phyloP scores from a whole-genome alignment of 2,329 filamentous ascomycete species.

The Phialophora verrucosa region DNA sequence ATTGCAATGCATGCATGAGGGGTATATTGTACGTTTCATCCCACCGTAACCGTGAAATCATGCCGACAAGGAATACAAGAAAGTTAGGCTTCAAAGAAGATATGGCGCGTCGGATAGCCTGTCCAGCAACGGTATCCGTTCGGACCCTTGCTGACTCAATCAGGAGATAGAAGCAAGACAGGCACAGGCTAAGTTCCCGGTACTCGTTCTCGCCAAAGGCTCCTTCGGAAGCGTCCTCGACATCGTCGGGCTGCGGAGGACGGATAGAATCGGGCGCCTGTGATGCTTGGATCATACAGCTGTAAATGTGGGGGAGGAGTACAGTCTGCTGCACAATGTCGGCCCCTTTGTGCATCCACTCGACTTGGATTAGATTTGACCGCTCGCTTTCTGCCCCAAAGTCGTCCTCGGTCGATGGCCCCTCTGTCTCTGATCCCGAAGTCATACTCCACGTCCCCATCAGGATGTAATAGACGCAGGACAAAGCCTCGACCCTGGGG shows the following conservation, averaged over 20 bases:
- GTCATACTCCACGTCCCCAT: conserved; percentile 74
- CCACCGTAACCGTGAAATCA: conserved; percentile 63
- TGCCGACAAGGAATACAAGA: conserved; percentile 36
- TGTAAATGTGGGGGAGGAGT: conserved; percentile 46
- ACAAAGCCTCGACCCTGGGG: conserved; percentile 53
- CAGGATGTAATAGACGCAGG: conserved; percentile 59
- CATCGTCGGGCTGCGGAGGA: conserved; percentile 12
- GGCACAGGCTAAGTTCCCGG: conserved; percentile 37
- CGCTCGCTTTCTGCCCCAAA: conserved; percentile 50
- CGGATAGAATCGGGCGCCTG: conserved; percentile 41
- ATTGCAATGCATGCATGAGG: conserved; percentile 74
- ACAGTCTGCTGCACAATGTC: conserved; percentile 46
- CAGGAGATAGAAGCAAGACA: conserved; percentile 39
- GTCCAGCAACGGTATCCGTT: conserved; percentile 22
- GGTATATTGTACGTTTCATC: conserved; percentile 61
- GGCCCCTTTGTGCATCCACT: conserved; percentile 54
- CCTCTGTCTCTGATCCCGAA: conserved; percentile 53
- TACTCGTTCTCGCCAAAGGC: conserved; percentile 38
- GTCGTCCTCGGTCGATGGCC: conserved; percentile 37
- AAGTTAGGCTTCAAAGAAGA: conserved; percentile 35
- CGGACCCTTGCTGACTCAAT: conserved; percentile 37
- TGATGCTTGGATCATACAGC: conserved; percentile 49
- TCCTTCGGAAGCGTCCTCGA: conserved; percentile 30
- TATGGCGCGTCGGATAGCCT: conserved; percentile 29
- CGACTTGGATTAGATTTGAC: conserved; percentile 55